Conservation (phyloP, 2,329 filamentous ascomycete species). For the Fusarium burgessii region DNA sequence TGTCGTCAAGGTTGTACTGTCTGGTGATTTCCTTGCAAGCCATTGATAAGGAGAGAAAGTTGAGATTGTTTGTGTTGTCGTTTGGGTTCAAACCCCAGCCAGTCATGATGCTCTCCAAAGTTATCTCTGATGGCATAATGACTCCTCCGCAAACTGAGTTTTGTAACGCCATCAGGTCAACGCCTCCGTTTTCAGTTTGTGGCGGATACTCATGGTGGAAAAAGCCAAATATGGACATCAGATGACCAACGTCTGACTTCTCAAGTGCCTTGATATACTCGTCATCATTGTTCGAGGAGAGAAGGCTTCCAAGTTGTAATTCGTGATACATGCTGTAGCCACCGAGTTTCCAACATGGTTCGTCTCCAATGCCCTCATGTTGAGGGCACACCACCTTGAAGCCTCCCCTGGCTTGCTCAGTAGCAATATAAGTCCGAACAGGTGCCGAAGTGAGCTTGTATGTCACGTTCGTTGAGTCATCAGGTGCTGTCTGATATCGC, state of each 20-base stretch:
- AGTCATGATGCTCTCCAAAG: neutral
- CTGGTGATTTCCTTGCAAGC: neutral
- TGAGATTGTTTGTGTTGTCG: fast-evolving
- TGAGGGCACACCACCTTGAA: fast-evolving
- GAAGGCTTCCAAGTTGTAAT: neutral
- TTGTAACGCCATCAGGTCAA: neutral
- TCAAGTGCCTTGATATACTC: neutral
- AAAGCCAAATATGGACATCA: neutral
- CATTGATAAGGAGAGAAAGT: fast-evolving
- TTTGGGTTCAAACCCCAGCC: neutral
- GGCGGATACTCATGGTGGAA: neutral
- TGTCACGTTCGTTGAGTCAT: neutral
- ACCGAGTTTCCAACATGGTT: neutral
- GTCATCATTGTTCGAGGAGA: neutral
- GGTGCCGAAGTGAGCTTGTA: neutral
- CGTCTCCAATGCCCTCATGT: neutral
- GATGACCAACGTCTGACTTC: neutral
- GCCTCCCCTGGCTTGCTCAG: too few species aligned
- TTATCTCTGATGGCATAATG: neutral
- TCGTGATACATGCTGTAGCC: neutral
- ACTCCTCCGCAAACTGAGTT: neutral
- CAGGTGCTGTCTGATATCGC: neutral
- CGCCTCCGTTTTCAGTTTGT: neutral
- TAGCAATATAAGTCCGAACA: neutral
- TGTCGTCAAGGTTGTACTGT: neutral